Percentiles rank a stretch among this genome's conserved stretches.
These are phyloP conservation scores for Penicillium concentricum DNA, from an alignment of 2,329 filamentous ascomycete species.

Conservation along the genomic window DNA sequence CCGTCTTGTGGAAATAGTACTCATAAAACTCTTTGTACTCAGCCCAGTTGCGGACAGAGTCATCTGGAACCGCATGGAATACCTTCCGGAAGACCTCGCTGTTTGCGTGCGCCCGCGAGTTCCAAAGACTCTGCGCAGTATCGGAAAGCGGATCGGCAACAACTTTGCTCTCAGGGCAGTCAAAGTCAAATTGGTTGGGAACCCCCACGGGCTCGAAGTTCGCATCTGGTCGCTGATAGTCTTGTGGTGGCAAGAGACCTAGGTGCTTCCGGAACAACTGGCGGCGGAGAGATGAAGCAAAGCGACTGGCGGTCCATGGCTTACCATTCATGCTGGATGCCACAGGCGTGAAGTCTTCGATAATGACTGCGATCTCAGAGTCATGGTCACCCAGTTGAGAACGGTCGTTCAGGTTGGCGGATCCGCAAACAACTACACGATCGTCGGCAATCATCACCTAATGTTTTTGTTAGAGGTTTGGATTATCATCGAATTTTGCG, in stretches of 20 bases:
- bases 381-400: slow-evolving; percentile 86
- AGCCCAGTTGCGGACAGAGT: slow-evolving; percentile 58
- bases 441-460: slow-evolving; percentile 78
- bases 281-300: slow-evolving; percentile 75
- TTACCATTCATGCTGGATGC: slow-evolving; percentile 75
- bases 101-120: slow-evolving; percentile 57
- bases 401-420: slow-evolving; percentile 88
- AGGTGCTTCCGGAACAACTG: slow-evolving; percentile 90
- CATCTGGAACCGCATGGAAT: slow-evolving; percentile 63
- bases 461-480: slow-evolving; percentile 12
- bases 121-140: slow-evolving; percentile 57
- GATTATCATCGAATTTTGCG: neutral
- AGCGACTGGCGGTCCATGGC: slow-evolving; percentile 73
- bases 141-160: slow-evolving; percentile 61
- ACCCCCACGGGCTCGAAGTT: slow-evolving; percentile 60
- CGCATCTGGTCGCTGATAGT: slow-evolving; percentile 58
- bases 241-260: slow-evolving; percentile 73
- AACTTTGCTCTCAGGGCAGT: slow-evolving; percentile 46
- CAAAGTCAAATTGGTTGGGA: slow-evolving; percentile 57
- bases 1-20: slow-evolving; percentile 54
- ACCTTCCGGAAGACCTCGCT: slow-evolving; percentile 61
- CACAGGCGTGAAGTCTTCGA: slow-evolving; percentile 75
- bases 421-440: slow-evolving; percentile 77
- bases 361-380: slow-evolving; percentile 84
- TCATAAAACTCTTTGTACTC: slow-evolving; percentile 64